Evolutionary conservation across 2,329 filamentous ascomycete species (phyloP).

Genomic region (Trematosphaeria pertusa): DNA sequence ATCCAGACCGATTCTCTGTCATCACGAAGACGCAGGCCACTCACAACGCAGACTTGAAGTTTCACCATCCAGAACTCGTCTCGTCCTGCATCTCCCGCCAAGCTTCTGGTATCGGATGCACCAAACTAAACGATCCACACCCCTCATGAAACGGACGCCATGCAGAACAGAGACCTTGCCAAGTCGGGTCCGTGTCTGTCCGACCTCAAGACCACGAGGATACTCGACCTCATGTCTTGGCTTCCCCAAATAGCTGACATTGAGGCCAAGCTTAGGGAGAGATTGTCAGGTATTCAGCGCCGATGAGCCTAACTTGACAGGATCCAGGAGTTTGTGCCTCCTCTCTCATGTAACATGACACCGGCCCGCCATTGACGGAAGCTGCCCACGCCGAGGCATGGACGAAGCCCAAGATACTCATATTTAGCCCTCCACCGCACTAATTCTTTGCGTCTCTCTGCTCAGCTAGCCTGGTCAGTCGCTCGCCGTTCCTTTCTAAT

Average conservation of each 20-base stretch:
- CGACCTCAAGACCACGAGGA: constrained; percentile 31
- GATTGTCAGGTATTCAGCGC: constrained; percentile 18
- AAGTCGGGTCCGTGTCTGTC: constrained; percentile 28
- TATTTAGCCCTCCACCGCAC: constrained; percentile 29
- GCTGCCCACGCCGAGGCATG: constrained; percentile 19
- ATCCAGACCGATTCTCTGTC: constrained; percentile 10
- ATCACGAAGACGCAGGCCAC: constrained; percentile 9
- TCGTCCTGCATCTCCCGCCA: constrained; percentile 19
- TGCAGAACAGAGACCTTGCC: constrained; percentile 27
- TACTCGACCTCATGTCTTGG: constrained; percentile 16
- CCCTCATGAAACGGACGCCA: constrained; percentile 36
- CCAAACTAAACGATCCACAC: constrained; percentile 34
- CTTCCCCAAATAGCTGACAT: constrained; percentile 15
- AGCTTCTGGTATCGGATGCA: constrained; percentile 28
- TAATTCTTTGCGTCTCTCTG: constrained; percentile 18
- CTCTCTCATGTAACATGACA: constrained; percentile 23
- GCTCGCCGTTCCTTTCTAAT: constrained; percentile 36
- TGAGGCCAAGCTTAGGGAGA: constrained; percentile 15
- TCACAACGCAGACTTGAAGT: constrained; percentile 14
- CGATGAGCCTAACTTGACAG: constrained; percentile 22
- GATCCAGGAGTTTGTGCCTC: constrained; percentile 23
- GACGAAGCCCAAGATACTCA: constrained; percentile 23
- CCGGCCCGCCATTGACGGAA: constrained; percentile 28
- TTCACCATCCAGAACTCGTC: constrained; percentile 20
- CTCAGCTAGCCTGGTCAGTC: constrained; percentile 41